Evolutionary conservation across 2,329 filamentous ascomycete genomes (phyloP).

Genomic region (Cladosporium velox): DNA sequence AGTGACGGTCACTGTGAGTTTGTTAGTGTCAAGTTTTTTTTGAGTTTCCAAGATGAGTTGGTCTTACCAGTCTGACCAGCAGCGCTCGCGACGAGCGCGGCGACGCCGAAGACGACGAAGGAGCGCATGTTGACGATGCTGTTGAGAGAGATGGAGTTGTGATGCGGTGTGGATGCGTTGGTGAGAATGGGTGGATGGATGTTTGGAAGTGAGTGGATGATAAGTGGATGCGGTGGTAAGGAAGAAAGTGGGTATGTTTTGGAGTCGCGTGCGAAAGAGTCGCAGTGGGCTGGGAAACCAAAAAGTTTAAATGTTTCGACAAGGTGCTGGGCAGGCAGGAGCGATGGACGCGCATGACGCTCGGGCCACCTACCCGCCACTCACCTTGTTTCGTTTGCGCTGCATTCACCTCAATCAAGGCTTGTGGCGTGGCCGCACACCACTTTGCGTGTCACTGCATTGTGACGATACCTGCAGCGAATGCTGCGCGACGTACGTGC

Average conservation of each 20-base stretch:
- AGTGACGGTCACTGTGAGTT: constrained; percentile 18
- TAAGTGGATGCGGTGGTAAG: not conserved
- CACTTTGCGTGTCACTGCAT: constrained; percentile 12
- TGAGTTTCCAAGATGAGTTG: not conserved
- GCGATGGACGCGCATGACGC: constrained; percentile 8
- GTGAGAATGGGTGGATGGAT: not conserved
- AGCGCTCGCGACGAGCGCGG: constrained; percentile 16
- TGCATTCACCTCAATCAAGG: constrained; percentile 5
- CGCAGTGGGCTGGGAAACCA: constrained; percentile 13
- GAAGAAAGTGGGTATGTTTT: constrained; percentile 18
- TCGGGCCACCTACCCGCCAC: constrained; percentile 15
- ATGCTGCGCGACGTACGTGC: constrained; percentile 15
- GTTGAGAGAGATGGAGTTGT: constrained; percentile 10
- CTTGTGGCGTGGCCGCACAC: constrained; percentile 19
- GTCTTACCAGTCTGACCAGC: constrained; percentile 19
- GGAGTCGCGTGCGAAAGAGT: constrained; percentile 15
- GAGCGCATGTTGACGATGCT: constrained; percentile 16
- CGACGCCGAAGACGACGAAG: constrained; percentile 19
- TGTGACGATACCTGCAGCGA: constrained; percentile 10
- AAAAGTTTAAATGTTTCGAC: constrained; percentile 21
- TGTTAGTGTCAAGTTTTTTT: constrained; percentile 4
- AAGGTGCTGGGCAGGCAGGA: constrained; percentile 4
- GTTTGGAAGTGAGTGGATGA: not conserved
- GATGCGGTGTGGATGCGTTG: constrained; percentile 9
- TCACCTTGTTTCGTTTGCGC: constrained; percentile 20